Base-by-base conservation (phyloP, 2,329 filamentous ascomycete species). In the Colletotrichum gigasporum region DNA sequence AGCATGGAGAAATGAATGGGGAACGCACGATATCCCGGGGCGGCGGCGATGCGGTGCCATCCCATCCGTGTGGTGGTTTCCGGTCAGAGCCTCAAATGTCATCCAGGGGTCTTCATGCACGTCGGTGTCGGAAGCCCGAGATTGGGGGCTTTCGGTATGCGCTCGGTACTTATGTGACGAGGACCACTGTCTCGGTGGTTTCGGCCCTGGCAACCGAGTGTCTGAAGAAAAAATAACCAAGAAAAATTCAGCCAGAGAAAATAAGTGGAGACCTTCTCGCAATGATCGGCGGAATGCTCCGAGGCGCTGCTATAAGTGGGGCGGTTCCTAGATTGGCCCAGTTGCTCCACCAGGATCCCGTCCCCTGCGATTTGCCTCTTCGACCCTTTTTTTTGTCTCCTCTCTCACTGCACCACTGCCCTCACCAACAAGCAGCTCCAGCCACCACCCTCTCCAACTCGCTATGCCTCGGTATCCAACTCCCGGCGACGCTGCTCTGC, bases 1-100 rank as follows among this genome's bases (percentile, higher is more conserved):
- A 30, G 34, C 16, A 61, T 64, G 61, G 61, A 64, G 47, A 60
- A 54, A 54, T 54, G 61, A 64, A 54, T 54, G 61, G 61, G 48
- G 61, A 54, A 64, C 16, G 41, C 22, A 59, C 47, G 39, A 44
- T 35, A 48, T 56, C 10, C 50, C 32, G 50, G 51, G 41, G 51
- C 26, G 41, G 30, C 20, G 54, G 59, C 12, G 47, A 8, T 44
- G 48, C 39, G 47, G 60, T 59, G 55, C 47, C 54, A 63, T 60
- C 42, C 58, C 51, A 62, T 57, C 59, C 59, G 59, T 41, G 48
- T 63, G 47, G 60, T 63, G 61, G 47, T 50, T 63, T 35, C 34
- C 14, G 18, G 57, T 51, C 62, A 56, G 62, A 65, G 62, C 62
- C 62, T 22, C 62, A 65, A 62, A 34, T 63, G 47, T 45, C 44